Conservation (phyloP, 441 rosid species). For the Corymbia calophylla region DNA sequence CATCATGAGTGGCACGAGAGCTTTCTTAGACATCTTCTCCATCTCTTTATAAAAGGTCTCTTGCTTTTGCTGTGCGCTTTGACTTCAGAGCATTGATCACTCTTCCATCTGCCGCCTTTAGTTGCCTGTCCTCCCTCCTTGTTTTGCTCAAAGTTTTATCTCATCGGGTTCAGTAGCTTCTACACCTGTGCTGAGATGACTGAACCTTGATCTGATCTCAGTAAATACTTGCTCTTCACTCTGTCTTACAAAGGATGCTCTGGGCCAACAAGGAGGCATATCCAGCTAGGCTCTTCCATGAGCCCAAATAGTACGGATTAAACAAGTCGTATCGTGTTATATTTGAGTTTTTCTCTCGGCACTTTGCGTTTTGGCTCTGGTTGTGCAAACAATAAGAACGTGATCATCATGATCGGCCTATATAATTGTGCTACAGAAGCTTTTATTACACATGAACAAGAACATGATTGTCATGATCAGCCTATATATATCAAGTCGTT, state of each 20-base stretch:
- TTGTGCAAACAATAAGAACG: neutral
- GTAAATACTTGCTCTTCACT: neutral
- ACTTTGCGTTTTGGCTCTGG: neutral
- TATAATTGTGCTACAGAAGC: accelerated
- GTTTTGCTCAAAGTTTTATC: neutral
- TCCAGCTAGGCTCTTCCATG: neutral
- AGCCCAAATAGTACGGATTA: neutral
- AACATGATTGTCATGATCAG: neutral
- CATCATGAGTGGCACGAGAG: slow-evolving; percentile 2
- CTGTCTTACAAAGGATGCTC: neutral
- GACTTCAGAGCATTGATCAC: neutral
- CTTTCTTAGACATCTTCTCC: slow-evolving; percentile 2
- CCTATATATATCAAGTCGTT: neutral
- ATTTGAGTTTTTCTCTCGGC: neutral
- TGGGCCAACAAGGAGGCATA: neutral
- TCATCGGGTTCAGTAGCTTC: neutral
- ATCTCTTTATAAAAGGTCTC: neutral
- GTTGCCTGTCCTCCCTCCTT: neutral
- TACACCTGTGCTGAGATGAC: neutral
- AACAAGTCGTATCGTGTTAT: neutral
- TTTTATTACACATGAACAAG: neutral
- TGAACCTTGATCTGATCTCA: neutral
- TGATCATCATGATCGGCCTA: neutral
- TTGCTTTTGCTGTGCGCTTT: neutral
- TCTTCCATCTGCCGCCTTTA: neutral